Conservation (phyloP, 2,329 filamentous ascomycete genomes). For the Fusarium sp. region DNA sequence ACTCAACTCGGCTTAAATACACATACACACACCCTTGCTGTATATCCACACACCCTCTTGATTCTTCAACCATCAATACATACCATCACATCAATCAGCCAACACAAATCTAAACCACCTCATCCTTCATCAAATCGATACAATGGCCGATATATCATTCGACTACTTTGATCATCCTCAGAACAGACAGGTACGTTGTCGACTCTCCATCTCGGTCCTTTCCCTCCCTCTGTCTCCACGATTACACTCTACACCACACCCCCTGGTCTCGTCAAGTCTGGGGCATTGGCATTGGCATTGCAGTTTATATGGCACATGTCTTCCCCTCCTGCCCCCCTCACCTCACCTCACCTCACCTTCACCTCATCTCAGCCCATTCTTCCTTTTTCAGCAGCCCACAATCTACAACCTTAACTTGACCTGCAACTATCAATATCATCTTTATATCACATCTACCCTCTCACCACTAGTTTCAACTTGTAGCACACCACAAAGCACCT, state of each 20-base stretch:
- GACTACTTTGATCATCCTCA: constrained; percentile 46
- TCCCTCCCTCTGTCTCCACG: constrained; percentile 14
- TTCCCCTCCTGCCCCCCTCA: constrained; percentile 30
- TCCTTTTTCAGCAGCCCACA: constrained; percentile 29
- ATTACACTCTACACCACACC: constrained; percentile 20
- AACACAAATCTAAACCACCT: constrained; percentile 4
- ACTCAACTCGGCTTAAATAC: neutral
- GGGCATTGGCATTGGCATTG: constrained; percentile 22
- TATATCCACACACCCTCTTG: constrained; percentile 24
- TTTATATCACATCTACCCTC: constrained; percentile 32
- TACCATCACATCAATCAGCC: constrained; percentile 31
- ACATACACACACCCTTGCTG: constrained; percentile 8
- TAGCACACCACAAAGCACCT: constrained; percentile 37
- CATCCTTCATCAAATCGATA: constrained; percentile 6
- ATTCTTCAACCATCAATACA: neutral
- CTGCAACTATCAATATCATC: constrained; percentile 26
- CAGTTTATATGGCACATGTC: constrained; percentile 43
- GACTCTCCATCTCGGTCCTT: constrained; percentile 14
- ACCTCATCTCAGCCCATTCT: constrained; percentile 40
- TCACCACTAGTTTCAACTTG: constrained; percentile 20
- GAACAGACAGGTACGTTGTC: constrained; percentile 44
- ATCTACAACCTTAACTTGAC: constrained; percentile 13
- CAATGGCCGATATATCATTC: constrained; percentile 46
- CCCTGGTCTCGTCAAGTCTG: constrained; percentile 36
- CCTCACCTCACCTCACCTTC: constrained; percentile 40